These are phyloP conservation scores for Coemansia sp. DNA, from an alignment of 192 early-diverging fungal species.

Conservation along the genomic window DNA sequence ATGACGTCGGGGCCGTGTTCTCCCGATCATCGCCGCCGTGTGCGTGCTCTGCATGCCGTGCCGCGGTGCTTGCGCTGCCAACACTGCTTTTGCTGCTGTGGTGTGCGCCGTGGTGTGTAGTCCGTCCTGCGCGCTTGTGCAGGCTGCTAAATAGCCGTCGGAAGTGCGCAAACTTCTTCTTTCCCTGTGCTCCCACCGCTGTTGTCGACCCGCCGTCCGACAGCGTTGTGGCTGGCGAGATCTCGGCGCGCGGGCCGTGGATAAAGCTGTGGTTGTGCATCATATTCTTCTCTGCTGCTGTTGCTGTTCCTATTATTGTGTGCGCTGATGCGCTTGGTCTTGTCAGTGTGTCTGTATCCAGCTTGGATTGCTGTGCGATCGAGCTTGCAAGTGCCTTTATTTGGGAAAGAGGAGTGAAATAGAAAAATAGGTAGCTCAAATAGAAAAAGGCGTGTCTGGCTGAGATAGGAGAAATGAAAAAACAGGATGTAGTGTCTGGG, in stretches of 20 bases:
- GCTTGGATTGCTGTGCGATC: too few species aligned
- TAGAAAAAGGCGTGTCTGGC: too few species aligned
- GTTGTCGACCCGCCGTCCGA: conserved; percentile 26
- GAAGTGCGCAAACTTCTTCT: conserved; percentile 57
- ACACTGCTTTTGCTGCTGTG: conserved; percentile 14
- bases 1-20: conserved; percentile 42
- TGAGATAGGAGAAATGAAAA: too few species aligned
- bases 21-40: conserved; percentile 30
- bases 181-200: conserved; percentile 34
- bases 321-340: not conserved
- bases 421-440: too few species aligned
- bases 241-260: conserved; percentile 19
- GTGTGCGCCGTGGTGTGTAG: not conserved
- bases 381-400: too few species aligned
- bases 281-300: not conserved
- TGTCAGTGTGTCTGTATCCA: too few species aligned
- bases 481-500: too few species aligned
- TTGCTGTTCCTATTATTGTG: not conserved
- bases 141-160: conserved; percentile 52
- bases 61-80: not conserved
- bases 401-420: too few species aligned
- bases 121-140: conserved; percentile 21
- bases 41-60: conserved; percentile 14
- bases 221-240: conserved; percentile 48
- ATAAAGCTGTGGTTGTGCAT: conserved; percentile 29